Evolutionary conservation across 2,329 filamentous ascomycete genomes (phyloP), one percentile per base, ranked within the genome.

Genomic region (Bretziella fagacearum): DNA sequence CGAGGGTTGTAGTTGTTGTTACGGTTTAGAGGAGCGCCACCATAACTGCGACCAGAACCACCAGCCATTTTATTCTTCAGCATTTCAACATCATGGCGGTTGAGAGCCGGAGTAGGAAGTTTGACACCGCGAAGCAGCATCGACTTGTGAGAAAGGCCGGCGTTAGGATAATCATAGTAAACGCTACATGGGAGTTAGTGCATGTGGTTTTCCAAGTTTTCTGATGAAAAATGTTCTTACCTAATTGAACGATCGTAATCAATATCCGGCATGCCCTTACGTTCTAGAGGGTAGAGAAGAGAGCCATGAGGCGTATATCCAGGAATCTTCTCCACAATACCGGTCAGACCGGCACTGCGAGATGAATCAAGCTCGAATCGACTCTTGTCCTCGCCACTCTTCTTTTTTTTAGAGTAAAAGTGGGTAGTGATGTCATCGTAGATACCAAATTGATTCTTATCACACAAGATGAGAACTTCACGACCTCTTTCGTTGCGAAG

Each of bases 401-500:
- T 51, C 53, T 85, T 77, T 55, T 85, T 85, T 65, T 95, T 96
- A 17, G 85, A 89, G 62, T 95, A 98, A 60, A 98, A 93, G 47
- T 82, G 82, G 27, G 71, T 72, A 18, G 81, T 79, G 44, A 96
- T 74, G 43, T 93, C 81, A 52, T 93, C 77, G 58, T 96, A 96
- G 1, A 98, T 68, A 15, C 49, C 49, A 11, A 63, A 64, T 23
- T 81, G 74, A 57, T 95, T 83, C 36, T 74, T 73, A 53, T 93
- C 86, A 1, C 85, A 93, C 45, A 98, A 69, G 33, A 96, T 68
- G 11, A 98, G 67, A 1, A 84, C 81, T 50, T 95, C 87, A 52
- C 74, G 77, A 22, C 91, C 91, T 32, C 80, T 66, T 23, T 73
- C 72, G 57, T 98, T 98, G 22, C 93, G 79, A 22, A 73, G 73